Evolutionary conservation across 805 yeast genomes (phyloP), one percentile per base, ranked within the genome.

Genomic region (Nakazawaea molendinolei): DNA sequence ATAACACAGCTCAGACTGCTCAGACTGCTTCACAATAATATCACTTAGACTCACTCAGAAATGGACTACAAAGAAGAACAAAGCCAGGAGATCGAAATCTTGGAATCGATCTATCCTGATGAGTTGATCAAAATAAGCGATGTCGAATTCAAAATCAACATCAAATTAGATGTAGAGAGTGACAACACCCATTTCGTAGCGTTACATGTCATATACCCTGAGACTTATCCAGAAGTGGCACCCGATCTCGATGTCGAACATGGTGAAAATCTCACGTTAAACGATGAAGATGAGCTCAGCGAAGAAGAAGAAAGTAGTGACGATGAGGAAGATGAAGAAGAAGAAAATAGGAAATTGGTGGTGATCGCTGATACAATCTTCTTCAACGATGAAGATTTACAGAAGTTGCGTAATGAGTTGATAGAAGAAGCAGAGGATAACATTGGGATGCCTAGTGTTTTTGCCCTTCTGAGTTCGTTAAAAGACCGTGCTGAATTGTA

Each of bases 61-160:
- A 85, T 85, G 95, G 89, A 83, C 48, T 73, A 79, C 39, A 52
- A 58, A 35, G 95, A 85, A 55, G 97, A 92, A 52, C 97, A 90
- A 54, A 57, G 52, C 20, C 95, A 90, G 60, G 98, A 90, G 57
- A 55, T 92, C 31, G 97, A 89, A 56, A 87, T 92, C 35, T 69
- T 90, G 40, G 79, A 85, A 53, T 79, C 94, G 13, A 90, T 90
- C 38, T 90, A 92, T 55, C 98, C 97, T 5, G 97, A 90, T 52
- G 98, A 90, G 56, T 60, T 86, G 22, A 60, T 53, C n/a, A 49
- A 63, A 8, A 48, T 66, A 23, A 52, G 71, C 1, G 71, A 69
- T 15, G 57, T 64, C 5, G 66, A 66, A 24, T 84, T 75, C 53
- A 65, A 74, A 28, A 70, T 90, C 23, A 63, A 63, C 33, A 47